Conservation (phyloP, 495 filamentous ascomycete species). For the Hypomontagnella submonticulosa region DNA sequence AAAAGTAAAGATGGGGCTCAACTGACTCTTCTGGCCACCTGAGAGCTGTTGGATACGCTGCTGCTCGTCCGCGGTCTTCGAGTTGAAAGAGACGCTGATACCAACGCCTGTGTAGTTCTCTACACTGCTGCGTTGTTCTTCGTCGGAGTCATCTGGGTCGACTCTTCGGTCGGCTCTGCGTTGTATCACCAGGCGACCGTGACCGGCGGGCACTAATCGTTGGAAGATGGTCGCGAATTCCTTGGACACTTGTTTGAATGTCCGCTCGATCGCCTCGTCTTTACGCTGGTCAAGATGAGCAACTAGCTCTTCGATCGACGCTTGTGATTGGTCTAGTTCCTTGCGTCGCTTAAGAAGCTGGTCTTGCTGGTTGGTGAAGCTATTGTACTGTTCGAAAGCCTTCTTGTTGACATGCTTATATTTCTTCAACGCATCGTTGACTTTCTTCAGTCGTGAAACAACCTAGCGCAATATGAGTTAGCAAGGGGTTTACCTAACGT, state of each 20-base stretch:
- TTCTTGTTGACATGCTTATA: conserved; percentile 99
- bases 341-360: conserved; percentile 80
- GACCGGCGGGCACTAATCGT: conserved; percentile 92
- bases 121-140: conserved; percentile 74
- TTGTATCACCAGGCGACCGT: conserved; percentile 92
- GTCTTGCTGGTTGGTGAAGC: conserved; percentile 91
- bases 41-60: conserved; percentile 97
- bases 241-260: conserved; percentile 95
- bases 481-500: background rate
- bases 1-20: conserved; percentile 1
- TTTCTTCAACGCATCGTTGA: conserved; percentile 93
- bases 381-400: conserved; percentile 98
- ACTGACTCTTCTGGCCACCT: conserved; percentile 95
- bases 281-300: conserved; percentile 92
- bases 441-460: conserved; percentile 87
- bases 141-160: conserved; percentile 74
- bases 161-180: conserved; percentile 79
- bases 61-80: conserved; percentile 93
- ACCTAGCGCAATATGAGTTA: conserved; percentile 61
- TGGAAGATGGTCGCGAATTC: conserved; percentile 95
- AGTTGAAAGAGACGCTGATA: conserved; percentile 99
- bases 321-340: conserved; percentile 85
- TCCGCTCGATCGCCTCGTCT: conserved; percentile 95
- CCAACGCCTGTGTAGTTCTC: conserved; percentile 98
- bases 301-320: conserved; percentile 90